Evolutionary conservation across 78 protist species (phyloP).

Genomic region (Isochrysis galbana): DNA sequence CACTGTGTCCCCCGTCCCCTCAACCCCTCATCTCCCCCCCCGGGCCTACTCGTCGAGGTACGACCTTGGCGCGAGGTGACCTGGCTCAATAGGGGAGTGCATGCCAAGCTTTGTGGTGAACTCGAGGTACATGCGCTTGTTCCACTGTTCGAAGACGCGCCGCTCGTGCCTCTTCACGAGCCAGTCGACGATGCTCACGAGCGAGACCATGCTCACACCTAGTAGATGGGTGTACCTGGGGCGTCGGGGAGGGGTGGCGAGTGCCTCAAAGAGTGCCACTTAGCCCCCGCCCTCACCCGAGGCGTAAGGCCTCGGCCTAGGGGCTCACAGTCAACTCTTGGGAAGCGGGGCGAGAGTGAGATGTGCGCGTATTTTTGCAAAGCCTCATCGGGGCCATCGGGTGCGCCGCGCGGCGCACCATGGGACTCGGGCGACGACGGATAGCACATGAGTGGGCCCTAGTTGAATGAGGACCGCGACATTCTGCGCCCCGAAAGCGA

Average conservation of each 20-base stretch:
- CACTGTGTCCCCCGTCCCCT: too few relatives aligned
- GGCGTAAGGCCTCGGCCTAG: too few relatives aligned
- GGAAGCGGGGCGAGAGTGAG: too few relatives aligned
- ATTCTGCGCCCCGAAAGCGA: not conserved
- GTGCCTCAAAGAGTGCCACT: too few relatives aligned
- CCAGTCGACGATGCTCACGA: not conserved
- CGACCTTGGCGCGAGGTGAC: not conserved
- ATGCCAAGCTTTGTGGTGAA: conserved; percentile 18
- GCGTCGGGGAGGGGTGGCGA: too few relatives aligned
- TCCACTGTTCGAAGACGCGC: not conserved
- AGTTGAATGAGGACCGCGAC: not conserved
- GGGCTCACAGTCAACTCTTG: too few relatives aligned
- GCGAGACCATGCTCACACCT: not conserved
- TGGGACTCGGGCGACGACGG: not conserved
- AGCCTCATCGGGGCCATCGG: too few relatives aligned
- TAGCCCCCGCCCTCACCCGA: too few relatives aligned
- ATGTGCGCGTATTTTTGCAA: too few relatives aligned
- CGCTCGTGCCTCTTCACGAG: not conserved
- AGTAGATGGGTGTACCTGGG: not conserved
- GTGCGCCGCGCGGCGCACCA: too few relatives aligned
- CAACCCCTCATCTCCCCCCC: too few relatives aligned
- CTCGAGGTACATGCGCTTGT: not conserved
- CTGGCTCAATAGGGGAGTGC: conserved; percentile 11
- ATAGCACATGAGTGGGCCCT: not conserved
- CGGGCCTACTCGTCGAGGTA: conserved; percentile 7